phyloP scores from a whole-genome alignment of 768 basidiomycete genomes.

The Hypholoma fasciculare region DNA sequence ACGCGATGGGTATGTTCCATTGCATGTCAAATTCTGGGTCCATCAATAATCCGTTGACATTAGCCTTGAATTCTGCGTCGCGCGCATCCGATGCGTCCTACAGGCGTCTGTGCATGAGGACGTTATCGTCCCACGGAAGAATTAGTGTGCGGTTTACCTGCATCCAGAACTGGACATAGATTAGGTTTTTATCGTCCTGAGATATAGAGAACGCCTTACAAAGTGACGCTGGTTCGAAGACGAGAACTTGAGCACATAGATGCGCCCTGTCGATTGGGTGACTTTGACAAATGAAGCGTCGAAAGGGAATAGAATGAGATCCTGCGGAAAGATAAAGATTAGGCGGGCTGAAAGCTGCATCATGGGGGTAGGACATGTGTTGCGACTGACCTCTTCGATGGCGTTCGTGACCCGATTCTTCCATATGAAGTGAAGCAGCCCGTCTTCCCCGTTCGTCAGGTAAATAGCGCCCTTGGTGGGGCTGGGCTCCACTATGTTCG shows the following conservation, averaged over 20 bases:
- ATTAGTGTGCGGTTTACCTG: slow-evolving; percentile 52
- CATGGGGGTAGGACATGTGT: slow-evolving; percentile 9
- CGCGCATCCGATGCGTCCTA: slow-evolving; percentile 69
- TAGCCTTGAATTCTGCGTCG: slow-evolving; percentile 72
- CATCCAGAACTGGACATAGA: slow-evolving; percentile 73
- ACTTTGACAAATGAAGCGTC: slow-evolving; percentile 85
- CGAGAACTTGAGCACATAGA: slow-evolving; percentile 89
- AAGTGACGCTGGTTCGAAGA: slow-evolving; percentile 90
- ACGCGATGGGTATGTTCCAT: slow-evolving; percentile 46
- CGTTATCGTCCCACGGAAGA: neutral
- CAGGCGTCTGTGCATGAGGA: neutral
- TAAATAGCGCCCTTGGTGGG: slow-evolving; percentile 75
- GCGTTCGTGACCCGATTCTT: slow-evolving; percentile 64
- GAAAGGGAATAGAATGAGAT: slow-evolving; percentile 83
- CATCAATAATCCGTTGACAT: slow-evolving; percentile 69
- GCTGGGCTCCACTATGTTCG: slow-evolving; percentile 67
- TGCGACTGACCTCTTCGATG: slow-evolving; percentile 55
- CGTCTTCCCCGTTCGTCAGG: slow-evolving; percentile 71
- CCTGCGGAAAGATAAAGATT: slow-evolving; percentile 41
- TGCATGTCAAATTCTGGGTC: slow-evolving; percentile 63
- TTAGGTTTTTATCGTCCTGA: slow-evolving; percentile 8
- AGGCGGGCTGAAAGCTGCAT: neutral
- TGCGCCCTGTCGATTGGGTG: slow-evolving; percentile 63
- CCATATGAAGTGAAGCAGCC: slow-evolving; percentile 78
- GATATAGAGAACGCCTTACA: slow-evolving; percentile 37